Conservation (phyloP, 306 rosid species). For the Spatholobus suberectus region DNA sequence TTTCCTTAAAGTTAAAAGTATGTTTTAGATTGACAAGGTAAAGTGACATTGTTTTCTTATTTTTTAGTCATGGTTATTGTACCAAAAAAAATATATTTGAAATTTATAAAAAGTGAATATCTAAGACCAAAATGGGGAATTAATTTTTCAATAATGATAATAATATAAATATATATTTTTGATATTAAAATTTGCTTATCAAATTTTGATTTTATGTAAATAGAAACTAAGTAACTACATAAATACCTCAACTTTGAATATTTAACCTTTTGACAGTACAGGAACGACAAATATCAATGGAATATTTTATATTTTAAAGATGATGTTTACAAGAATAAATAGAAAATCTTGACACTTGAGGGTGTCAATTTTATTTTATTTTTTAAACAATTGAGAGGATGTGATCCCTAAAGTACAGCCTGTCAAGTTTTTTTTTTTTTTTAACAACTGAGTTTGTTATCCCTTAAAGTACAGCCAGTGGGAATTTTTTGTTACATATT, state of each 20-base stretch:
- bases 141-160: neutral
- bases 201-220: neutral
- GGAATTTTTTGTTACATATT: neutral
- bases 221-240: neutral
- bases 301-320: neutral
- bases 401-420: too few species aligned
- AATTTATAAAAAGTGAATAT: neutral
- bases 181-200: neutral
- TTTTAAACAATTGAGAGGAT: neutral
- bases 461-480: neutral
- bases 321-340: neutral
- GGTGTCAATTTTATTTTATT: neutral
- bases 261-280: neutral
- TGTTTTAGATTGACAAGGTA: neutral
- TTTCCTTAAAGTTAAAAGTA: neutral
- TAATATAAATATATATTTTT: neutral
- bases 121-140: neutral
- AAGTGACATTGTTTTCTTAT: neutral
- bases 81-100: neutral
- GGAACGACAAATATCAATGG: neutral
- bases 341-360: neutral
- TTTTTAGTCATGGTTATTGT: neutral
- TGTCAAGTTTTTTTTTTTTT: too few species aligned
- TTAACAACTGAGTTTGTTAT: too few species aligned
- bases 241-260: neutral